A percentile compares a stretch with the other conserved stretches of the same genome.
Evolutionary conservation across 805 yeast genomes (phyloP).

Genomic region (Torulaspora indica): DNA sequence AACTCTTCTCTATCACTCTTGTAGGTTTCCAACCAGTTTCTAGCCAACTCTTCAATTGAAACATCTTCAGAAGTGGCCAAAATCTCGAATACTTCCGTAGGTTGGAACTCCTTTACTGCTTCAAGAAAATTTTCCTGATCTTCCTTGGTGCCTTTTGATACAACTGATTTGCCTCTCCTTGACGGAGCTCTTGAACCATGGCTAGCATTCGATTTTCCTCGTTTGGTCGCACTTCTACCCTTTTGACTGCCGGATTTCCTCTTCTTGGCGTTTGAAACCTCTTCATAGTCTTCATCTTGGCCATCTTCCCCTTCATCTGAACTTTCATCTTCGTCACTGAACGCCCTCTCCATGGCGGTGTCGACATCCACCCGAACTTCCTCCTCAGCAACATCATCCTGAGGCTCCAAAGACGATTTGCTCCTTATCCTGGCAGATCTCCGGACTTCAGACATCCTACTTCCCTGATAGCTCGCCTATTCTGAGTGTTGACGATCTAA

Average conservation of each 20-base stretch:
- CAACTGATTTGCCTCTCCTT: conserved; percentile 10
- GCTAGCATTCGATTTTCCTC: conserved; percentile 2
- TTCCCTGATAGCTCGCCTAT: background rate
- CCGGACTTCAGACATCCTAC: conserved; percentile 36
- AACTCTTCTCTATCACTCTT: conserved; percentile 43
- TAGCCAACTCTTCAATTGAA: conserved; percentile 48
- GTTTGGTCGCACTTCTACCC: conserved; percentile 9
- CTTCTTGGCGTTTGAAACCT: conserved; percentile 19
- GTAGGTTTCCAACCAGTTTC: conserved; percentile 56
- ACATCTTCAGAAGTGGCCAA: conserved; percentile 45
- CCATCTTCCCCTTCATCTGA: conserved; percentile 19
- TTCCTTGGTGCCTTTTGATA: conserved; percentile 20
- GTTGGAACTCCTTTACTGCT: conserved; percentile 42
- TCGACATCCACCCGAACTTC: conserved; percentile 16
- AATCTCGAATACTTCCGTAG: conserved; percentile 48
- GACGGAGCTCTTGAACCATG: conserved; percentile 3
- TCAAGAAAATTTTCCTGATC: conserved; percentile 35
- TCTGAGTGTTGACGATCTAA: background rate
- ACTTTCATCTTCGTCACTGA: conserved; percentile 13
- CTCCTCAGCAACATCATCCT: conserved; percentile 10
- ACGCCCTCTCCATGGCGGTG: conserved; percentile 16
- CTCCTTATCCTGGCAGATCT: conserved; percentile 32
- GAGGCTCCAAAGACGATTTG: conserved; percentile 13
- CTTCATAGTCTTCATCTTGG: conserved; percentile 30
- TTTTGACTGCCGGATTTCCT: conserved; percentile 8